A percentile compares a stretch with the other conserved stretches of the same genome.
These are phyloP conservation scores for Penicillium brasilianum DNA, from an alignment of 2,329 filamentous ascomycete species.

Conservation along the genomic window DNA sequence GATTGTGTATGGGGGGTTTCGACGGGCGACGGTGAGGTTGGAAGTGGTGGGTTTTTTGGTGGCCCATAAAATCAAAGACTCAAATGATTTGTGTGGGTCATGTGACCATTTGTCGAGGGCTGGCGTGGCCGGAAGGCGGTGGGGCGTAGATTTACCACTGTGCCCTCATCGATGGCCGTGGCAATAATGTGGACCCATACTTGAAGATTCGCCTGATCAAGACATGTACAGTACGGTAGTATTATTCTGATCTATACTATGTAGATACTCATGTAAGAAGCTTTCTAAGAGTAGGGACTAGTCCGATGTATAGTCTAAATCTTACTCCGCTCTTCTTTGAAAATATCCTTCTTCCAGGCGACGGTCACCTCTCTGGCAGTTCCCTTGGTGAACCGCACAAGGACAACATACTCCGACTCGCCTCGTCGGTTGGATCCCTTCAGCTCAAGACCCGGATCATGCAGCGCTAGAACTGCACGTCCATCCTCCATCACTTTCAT, in stretches of 20 bases:
- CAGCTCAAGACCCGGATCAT: conserved; percentile 62
- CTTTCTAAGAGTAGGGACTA: background rate
- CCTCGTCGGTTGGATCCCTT: conserved; percentile 56
- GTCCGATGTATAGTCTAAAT: conserved; percentile 31
- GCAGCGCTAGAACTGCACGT: conserved; percentile 58
- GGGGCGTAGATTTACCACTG: conserved; percentile 20
- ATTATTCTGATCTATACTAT: background rate
- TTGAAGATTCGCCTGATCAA: background rate
- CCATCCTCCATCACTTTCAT: conserved; percentile 51
- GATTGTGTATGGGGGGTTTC: conserved; percentile 46
- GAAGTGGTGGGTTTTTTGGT: conserved; percentile 39
- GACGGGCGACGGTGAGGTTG: conserved; percentile 44
- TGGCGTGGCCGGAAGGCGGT: conserved; percentile 29
- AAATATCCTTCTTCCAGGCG: conserved; percentile 53
- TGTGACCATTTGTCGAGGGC: conserved; percentile 49
- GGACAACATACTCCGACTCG: conserved; percentile 60
- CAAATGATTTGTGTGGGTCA: conserved; percentile 49
- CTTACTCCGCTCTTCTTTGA: conserved; percentile 42
- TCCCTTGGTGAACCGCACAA: conserved; percentile 62
- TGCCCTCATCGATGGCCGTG: conserved; percentile 16
- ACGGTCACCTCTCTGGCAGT: conserved; percentile 63
- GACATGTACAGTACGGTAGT: background rate
- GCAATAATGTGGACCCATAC: conserved; percentile 20
- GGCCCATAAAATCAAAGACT: conserved; percentile 38
- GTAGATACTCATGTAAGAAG: background rate